Evolutionary conservation across 1,284 basidiomycete genomes (phyloP).

Genomic region (Butyriboletus appendiculatus): DNA sequence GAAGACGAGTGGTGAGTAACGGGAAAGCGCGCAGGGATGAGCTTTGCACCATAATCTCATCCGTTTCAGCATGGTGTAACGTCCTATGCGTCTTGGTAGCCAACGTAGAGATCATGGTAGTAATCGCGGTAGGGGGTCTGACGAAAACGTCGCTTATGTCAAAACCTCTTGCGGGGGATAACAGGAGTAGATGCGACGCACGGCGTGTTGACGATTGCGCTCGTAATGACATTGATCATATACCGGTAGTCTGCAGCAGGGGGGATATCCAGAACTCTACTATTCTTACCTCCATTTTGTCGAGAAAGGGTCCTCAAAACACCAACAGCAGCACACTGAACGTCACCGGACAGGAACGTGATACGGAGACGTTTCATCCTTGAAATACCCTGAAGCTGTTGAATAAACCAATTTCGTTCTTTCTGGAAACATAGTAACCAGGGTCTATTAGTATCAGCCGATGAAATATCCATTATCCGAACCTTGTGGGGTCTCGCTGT

Average conservation of each 20-base stretch:
- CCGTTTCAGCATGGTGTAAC: conserved; percentile 71
- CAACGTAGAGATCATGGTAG: conserved; percentile 79
- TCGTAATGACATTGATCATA: conserved; percentile 84
- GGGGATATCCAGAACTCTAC: conserved; percentile 46
- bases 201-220: conserved; percentile 84
- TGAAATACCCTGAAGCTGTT: conserved; percentile 75
- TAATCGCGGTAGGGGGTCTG: conserved; percentile 75
- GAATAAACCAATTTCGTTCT: conserved; percentile 91
- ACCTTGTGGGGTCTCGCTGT: conserved; percentile 82
- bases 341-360: conserved; percentile 88
- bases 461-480: not conserved
- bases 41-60: conserved; percentile 77
- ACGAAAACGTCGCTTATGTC: conserved; percentile 19
- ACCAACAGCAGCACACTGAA: conserved; percentile 87
- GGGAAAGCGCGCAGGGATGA: not conserved
- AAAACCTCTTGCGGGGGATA: not conserved
- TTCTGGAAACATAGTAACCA: conserved; percentile 44
- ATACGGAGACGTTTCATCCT: conserved; percentile 63
- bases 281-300: conserved; percentile 38
- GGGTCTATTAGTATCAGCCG: not conserved
- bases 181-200: conserved; percentile 39
- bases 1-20: not conserved
- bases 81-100: conserved; percentile 85
- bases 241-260: conserved; percentile 74
- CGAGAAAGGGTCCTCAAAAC: conserved; percentile 64